Conservation (phyloP, 2,329 filamentous ascomycete genomes). For the Penicillium sp. region DNA sequence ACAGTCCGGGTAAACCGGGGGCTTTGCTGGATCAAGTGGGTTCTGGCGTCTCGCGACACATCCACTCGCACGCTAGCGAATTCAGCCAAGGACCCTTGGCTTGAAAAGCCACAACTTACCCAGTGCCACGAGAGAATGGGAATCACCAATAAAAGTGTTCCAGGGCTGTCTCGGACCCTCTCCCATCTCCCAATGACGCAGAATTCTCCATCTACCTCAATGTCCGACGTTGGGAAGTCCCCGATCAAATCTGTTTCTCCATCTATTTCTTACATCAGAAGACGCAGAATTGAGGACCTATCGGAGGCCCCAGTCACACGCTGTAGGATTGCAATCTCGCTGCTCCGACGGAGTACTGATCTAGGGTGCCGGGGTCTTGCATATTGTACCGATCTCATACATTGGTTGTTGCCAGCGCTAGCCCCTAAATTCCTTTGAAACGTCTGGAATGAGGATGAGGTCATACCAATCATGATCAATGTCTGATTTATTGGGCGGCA, state of each 20-base stretch:
- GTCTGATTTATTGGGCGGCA: background rate
- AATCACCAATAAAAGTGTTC: background rate
- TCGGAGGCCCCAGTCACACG: background rate
- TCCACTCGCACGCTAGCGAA: conserved; percentile 2
- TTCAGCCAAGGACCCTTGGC: conserved; percentile 3
- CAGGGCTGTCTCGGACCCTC: background rate
- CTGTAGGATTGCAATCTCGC: background rate
- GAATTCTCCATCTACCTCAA: background rate
- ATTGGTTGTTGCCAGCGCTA: background rate
- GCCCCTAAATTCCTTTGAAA: background rate
- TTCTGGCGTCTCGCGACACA: background rate
- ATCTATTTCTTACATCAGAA: background rate
- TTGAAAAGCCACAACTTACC: background rate
- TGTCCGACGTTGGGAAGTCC: background rate
- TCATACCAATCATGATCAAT: conserved; percentile 4
- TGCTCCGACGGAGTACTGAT: no score
- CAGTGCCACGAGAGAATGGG: no score
- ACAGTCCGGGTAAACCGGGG: background rate
- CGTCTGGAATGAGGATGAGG: conserved; percentile 4
- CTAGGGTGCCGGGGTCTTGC: background rate
- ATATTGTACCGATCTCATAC: background rate
- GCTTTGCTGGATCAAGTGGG: background rate
- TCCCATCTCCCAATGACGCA: background rate
- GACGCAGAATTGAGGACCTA: background rate
- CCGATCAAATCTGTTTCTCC: no score